Base-by-base conservation (phyloP, 768 basidiomycete species). In the Mycena crocata region DNA sequence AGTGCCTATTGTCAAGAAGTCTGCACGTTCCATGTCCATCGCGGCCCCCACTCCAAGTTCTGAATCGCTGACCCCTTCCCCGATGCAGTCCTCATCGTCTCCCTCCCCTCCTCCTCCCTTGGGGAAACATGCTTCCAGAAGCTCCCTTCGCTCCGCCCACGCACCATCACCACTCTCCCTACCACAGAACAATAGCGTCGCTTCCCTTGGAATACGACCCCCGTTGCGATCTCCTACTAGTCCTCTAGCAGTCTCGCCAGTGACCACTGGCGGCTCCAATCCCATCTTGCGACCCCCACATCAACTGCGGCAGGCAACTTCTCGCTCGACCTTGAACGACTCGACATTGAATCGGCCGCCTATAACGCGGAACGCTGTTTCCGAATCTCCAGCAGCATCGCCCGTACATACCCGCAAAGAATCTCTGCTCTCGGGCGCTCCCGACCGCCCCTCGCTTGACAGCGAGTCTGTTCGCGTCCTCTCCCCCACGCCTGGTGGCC, bases 161-260 rank as follows among this genome's bases (percentile, higher is more conserved):
- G 75, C 77, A 21, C 85, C 80, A 28, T 83, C 83, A 40, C 87
- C 79, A 34, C 81, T 82, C 9, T 83, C 84, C 8, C 73, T 85
- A 10, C 80, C 83, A 0, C 77, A 79, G n/a, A 82, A 82, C 64
- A 80, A 73, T 66, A 66, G 75, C 61, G 60, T 71, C 50, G 62
- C 73, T 17, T 60, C 66, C 28, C 67, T 75, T 23, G 68, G 71
- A 28, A 48, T 63, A 3, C 60, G 62, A 32, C 42, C 32, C 64
- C 26, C 57, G 48, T 40, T 77, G 50, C 81, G 77, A 32, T 71
- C 80, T 2, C 80, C 82, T 14, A 75, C 77, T 0, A 83, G 82
- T 46, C 83, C 83, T 0, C 71, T 84, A 19, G 67, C 77, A 0
- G 57, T 48, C 56, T 66, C 64, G 24, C 17, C 68, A 23, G 46